phyloP scores from a whole-genome alignment of 208 protist species.

The Leishmania martiniquensis region DNA sequence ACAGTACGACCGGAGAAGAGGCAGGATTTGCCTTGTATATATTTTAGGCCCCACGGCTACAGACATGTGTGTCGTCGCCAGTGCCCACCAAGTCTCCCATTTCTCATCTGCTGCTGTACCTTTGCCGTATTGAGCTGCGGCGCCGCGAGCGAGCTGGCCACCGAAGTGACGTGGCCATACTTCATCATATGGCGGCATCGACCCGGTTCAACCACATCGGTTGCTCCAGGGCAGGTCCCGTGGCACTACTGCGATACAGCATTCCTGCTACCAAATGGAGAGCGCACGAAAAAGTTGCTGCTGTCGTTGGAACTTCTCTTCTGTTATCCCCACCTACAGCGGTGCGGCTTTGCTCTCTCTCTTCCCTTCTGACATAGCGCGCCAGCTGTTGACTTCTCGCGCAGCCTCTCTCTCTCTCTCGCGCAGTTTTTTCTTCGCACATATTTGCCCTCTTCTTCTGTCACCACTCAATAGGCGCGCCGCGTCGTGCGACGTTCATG shows the following conservation, averaged over 20 bases:
- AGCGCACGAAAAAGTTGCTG: neutral
- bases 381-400: neutral
- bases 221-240: too few species aligned
- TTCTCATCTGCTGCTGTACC: neutral
- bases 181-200: neutral
- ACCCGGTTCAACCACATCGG: neutral
- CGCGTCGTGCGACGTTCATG: neutral
- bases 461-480: neutral
- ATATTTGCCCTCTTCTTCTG: neutral
- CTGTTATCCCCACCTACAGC: neutral
- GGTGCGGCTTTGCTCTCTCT: neutral
- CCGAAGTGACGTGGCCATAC: neutral
- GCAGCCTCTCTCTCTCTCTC: neutral
- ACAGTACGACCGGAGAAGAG: neutral
- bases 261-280: neutral
- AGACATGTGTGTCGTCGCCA: neutral
- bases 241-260: neutral
- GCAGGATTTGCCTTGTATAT: neutral
- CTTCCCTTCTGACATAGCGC: neutral
- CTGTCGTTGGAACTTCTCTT: too few species aligned
- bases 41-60: neutral
- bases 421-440: neutral
- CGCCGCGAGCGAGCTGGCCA: neutral
- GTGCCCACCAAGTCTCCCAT: neutral
- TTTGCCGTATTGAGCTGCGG: neutral